phyloP scores from a whole-genome alignment of 768 basidiomycete species.

The Pleurotus citrinopileatus region DNA sequence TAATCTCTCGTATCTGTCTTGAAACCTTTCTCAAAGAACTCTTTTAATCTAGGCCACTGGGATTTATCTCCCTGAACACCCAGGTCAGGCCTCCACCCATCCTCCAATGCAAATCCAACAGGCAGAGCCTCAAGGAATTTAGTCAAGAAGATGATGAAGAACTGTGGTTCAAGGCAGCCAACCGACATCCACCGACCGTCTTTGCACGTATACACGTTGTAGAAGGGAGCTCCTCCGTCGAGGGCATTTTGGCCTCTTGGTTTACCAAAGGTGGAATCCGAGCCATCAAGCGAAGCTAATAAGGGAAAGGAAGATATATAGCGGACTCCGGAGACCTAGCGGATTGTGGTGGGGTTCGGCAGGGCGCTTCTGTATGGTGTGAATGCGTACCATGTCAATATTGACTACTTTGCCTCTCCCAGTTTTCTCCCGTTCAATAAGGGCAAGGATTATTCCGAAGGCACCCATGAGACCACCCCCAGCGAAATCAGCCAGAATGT shows the following conservation, averaged over 20 bases:
- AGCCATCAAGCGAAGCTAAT: conserved; percentile 36
- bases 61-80: conserved; percentile 41
- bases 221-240: conserved; percentile 80
- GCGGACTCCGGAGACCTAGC: conserved; percentile 73
- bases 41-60: conserved; percentile 55
- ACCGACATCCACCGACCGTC: conserved; percentile 77
- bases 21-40: conserved; percentile 68
- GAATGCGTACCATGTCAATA: conserved; percentile 62
- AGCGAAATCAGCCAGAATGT: conserved; percentile 80
- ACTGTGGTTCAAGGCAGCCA: conserved; percentile 72
- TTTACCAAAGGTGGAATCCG: conserved; percentile 31
- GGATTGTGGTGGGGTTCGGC: conserved; percentile 2
- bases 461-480: conserved; percentile 77
- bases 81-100: conserved; percentile 54
- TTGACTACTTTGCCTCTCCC: conserved; percentile 74
- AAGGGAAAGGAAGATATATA: conserved; percentile 77
- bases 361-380: not conserved
- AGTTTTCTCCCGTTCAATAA: conserved; percentile 62
- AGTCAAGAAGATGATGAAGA: conserved; percentile 61
- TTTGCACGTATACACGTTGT: conserved; percentile 68
- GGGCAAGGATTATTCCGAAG: conserved; percentile 69
- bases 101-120: conserved; percentile 33
- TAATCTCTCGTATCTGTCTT: conserved; percentile 55
- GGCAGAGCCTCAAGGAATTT: conserved; percentile 51
- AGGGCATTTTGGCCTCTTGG: conserved; percentile 58